Evolutionary conservation across 768 basidiomycete species (phyloP), one percentile per base, ranked within the genome.

Genomic region (Tephrocybe sp.): DNA sequence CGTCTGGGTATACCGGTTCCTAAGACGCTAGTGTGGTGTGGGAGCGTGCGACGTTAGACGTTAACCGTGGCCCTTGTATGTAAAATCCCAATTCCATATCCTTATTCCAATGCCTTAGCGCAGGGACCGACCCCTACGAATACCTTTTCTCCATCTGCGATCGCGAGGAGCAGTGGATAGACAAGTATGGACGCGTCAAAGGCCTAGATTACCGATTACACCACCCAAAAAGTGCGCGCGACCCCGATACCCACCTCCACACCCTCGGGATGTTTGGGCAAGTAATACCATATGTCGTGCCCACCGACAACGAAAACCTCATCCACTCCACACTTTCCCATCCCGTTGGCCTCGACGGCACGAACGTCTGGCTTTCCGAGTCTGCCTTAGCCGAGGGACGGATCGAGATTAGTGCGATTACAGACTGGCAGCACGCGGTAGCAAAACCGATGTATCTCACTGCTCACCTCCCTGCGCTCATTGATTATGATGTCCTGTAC

Each of bases 321-420:
- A 36, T 7, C n/a, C n/a, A 11, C 34, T 17, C 34, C 21, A 37
- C 17, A 15, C 45, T 47, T 36, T 23, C 45, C 7, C 45, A 47
- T 17, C 34, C 45, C 5, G n/a, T 14, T 15, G 45, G 45, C 34
- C 45, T 47, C 17, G 45, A 47, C 24, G 45, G 45, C 8, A 15
- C 44, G 20, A 45, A 45, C 11, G n/a, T 47, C 24, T 47, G 45
- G 45, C 11, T 47, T 25, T 47, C 45, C 34, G 45, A 47, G 34
- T 47, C 45, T 26, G 33, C 45, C 4, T 24, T 24, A 12, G 45
- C 33, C n/a, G 34, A 23, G 9, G 23, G 34, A n/a, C 45, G 33
- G 3, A 47, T 47, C 11, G 45, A 47, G 5, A 26, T 47, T 2
- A 37, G n/a, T n/a, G n/a, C n/a, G n/a, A n/a, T n/a, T n/a, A n/a